Evolutionary conservation across 768 basidiomycete genomes (phyloP).

Genomic region (Panaeolus cyanescens): DNA sequence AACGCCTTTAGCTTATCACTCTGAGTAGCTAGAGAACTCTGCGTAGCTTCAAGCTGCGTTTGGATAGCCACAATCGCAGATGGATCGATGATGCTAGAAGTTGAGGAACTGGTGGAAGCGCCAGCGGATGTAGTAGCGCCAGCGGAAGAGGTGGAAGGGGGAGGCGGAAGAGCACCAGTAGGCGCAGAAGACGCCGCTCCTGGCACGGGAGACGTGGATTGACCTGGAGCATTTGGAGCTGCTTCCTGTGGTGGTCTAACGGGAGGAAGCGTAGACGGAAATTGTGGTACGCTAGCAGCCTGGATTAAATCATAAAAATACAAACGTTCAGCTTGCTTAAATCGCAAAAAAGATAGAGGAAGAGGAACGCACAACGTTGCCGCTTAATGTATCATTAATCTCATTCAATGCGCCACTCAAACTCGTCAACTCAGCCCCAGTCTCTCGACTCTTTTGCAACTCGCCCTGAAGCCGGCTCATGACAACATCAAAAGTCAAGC

Average conservation of each 20-base stretch:
- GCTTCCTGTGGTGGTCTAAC: slow-evolving; percentile 48
- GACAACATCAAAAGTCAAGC: slow-evolving; percentile 91
- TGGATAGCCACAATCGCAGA: slow-evolving; percentile 65
- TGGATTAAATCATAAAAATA: slow-evolving; percentile 24
- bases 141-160: slow-evolving; percentile 22
- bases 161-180: slow-evolving; percentile 2
- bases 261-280: slow-evolving; percentile 66
- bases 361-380: slow-evolving; percentile 61
- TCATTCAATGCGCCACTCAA: slow-evolving; percentile 82
- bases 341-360: slow-evolving; percentile 2
- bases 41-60: slow-evolving; percentile 82
- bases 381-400: slow-evolving; percentile 90
- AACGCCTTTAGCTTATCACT: slow-evolving; percentile 82
- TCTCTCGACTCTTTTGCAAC: slow-evolving; percentile 94
- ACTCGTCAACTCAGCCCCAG: slow-evolving; percentile 80
- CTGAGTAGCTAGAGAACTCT: slow-evolving; percentile 72
- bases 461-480: slow-evolving; percentile 87
- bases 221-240: slow-evolving; percentile 8
- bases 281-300: slow-evolving; percentile 64
- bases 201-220: neutral
- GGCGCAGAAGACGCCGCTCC: neutral
- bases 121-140: slow-evolving; percentile 26
- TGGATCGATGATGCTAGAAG: slow-evolving; percentile 21
- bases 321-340: slow-evolving; percentile 3
- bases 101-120: slow-evolving; percentile 17